A percentile compares a stretch with the other conserved stretches of the same genome.
These are phyloP conservation scores for Crithidia thermophila DNA, from an alignment of 208 protist species.

Conservation along the genomic window DNA sequence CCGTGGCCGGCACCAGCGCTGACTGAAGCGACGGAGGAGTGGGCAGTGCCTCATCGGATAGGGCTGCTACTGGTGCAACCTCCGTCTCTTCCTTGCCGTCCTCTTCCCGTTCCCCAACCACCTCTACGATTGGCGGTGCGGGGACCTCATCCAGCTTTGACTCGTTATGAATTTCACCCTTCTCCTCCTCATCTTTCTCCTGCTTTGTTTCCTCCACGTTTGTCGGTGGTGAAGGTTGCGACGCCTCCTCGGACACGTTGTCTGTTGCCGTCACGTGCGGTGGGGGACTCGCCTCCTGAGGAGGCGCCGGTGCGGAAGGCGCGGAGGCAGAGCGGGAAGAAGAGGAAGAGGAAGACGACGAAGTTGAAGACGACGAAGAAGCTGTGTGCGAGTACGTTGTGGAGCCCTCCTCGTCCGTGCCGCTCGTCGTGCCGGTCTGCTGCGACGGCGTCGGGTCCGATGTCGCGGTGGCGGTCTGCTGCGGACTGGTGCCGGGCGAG, in stretches of 20 bases:
- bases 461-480: constrained; percentile 4
- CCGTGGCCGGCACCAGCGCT: background rate
- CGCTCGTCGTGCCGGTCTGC: constrained; percentile 5
- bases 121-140: too few relatives aligned
- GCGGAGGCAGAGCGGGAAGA: background rate
- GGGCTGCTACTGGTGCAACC: too few relatives aligned
- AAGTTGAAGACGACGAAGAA: background rate
- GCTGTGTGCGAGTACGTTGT: background rate
- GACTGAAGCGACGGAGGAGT: background rate
- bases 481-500: constrained; percentile 19
- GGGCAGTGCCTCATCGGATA: background rate
- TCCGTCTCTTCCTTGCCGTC: too few relatives aligned
- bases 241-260: too few relatives aligned
- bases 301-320: background rate
- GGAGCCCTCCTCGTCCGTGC: background rate
- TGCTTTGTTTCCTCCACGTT: too few relatives aligned
- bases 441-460: constrained; percentile 13
- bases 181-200: too few relatives aligned
- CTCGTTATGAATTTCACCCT: too few relatives aligned
- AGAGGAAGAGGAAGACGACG: background rate
- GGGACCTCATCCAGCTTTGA: too few relatives aligned
- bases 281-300: too few relatives aligned
- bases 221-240: too few relatives aligned
- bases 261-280: too few relatives aligned
- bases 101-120: too few relatives aligned